Evolutionary conservation across 441 rosid genomes (phyloP).

Genomic region (Daphne laureola): DNA sequence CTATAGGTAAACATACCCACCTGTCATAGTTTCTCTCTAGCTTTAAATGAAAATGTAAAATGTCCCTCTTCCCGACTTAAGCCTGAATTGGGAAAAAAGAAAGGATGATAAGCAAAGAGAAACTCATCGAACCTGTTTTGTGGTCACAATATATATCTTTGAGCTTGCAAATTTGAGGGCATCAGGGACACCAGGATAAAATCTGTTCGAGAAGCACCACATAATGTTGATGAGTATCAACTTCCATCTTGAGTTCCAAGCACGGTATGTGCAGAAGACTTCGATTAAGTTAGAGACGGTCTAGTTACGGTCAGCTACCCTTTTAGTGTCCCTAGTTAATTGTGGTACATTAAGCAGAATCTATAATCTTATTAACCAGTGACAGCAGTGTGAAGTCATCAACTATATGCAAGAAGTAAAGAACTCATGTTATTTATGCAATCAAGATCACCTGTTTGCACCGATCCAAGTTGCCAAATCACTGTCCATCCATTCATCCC

Average conservation of each 20-base stretch:
- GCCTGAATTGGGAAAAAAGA: not conserved
- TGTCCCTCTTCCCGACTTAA: not conserved
- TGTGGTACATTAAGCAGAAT: too few relatives aligned
- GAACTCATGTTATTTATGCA: too few relatives aligned
- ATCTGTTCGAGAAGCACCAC: conserved; percentile 37
- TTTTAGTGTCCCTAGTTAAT: too few relatives aligned
- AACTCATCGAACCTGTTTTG: conserved; percentile 60
- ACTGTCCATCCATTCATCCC: conserved; percentile 83
- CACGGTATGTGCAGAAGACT: not conserved
- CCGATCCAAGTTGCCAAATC: conserved; percentile 80
- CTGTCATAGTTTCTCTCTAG: not conserved
- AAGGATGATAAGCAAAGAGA: conserved; percentile 1
- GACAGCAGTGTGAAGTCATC: too few relatives aligned
- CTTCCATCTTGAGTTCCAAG: not conserved
- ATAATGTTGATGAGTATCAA: not conserved
- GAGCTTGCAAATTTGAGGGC: conserved; percentile 85
- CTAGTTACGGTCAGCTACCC: too few relatives aligned
- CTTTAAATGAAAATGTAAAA: not conserved
- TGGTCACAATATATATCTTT: conserved; percentile 68
- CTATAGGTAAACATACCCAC: not conserved
- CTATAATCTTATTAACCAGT: too few relatives aligned
- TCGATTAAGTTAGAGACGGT: not conserved
- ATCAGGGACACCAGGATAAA: conserved; percentile 87
- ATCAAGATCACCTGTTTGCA: conserved; percentile 66
- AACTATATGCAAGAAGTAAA: too few relatives aligned